Conservation (phyloP, 192 early-diverging fungal species). For the Backusella westeae region DNA sequence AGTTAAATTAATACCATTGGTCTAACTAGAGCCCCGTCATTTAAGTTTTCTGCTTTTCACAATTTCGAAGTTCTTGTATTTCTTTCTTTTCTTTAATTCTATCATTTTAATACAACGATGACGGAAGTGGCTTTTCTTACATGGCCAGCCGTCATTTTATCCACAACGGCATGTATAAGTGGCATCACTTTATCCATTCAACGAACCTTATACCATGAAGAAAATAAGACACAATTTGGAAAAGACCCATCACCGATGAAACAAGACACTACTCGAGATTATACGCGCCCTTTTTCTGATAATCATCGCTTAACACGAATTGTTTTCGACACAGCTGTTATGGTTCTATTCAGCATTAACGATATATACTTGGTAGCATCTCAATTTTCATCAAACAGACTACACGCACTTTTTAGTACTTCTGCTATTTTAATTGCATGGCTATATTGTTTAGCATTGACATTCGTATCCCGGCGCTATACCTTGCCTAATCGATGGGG, state of each 20-base stretch:
- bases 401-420: background rate
- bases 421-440: slow-evolving; percentile 19
- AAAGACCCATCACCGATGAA: background rate
- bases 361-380: background rate
- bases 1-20: background rate
- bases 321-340: background rate
- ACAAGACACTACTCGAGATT: slow-evolving; percentile 11
- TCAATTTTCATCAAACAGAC: background rate
- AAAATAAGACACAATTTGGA: background rate
- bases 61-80: background rate
- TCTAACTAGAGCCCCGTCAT: background rate
- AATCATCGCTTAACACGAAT: slow-evolving; percentile 3
- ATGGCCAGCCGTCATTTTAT: slow-evolving; percentile 10
- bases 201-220: slow-evolving; percentile 16
- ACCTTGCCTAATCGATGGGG: slow-evolving; percentile 24
- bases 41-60: background rate
- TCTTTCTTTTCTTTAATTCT: background rate
- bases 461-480: slow-evolving; percentile 26
- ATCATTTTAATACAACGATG: background rate
- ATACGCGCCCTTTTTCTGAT: slow-evolving; percentile 15
- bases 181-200: slow-evolving; percentile 22
- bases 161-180: slow-evolving; percentile 10
- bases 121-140: background rate
- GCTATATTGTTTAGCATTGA: slow-evolving; percentile 25
- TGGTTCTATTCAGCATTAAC: background rate